phyloP scores from a whole-genome alignment of 176 grass and related monocot genomes.

The Triticum turgidum region DNA sequence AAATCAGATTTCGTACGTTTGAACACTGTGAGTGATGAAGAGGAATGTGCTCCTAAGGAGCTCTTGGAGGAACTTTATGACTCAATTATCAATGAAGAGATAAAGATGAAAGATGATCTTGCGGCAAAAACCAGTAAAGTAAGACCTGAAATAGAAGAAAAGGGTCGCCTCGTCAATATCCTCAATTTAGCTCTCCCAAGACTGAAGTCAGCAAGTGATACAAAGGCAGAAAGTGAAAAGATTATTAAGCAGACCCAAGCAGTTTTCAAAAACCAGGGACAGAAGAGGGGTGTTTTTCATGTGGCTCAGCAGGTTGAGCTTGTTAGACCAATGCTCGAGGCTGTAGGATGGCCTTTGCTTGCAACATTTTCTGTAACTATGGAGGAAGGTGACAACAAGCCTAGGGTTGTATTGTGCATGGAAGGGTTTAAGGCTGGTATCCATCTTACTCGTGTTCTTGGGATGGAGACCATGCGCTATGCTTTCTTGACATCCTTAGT shows the following conservation, averaged over 20 bases:
- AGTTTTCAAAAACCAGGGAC: constrained; percentile 88
- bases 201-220: constrained; percentile 78
- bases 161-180: constrained; percentile 77
- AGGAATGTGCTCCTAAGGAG: constrained; percentile 89
- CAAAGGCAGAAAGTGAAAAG: constrained; percentile 88
- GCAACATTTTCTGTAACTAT: constrained; percentile 99
- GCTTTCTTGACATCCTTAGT: constrained; percentile 98
- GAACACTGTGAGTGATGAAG: constrained; percentile 80
- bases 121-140: constrained; percentile 44
- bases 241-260: constrained; percentile 84
- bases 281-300: constrained; percentile 85
- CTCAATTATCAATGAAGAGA: constrained; percentile 95
- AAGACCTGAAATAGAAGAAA: constrained; percentile 77
- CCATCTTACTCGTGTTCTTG: constrained; percentile 97
- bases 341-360: constrained; percentile 97
- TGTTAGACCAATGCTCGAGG: constrained; percentile 99
- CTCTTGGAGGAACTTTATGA: constrained; percentile 95
- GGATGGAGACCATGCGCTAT: constrained; percentile 99
- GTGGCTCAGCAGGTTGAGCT: constrained; percentile 88
- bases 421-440: constrained; percentile 98
- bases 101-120: constrained; percentile 86
- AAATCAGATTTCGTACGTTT: constrained; percentile 92
- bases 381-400: constrained; percentile 98
- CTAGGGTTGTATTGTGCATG: constrained; percentile 95
- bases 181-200: constrained; percentile 96